phyloP scores from a whole-genome alignment of 768 basidiomycete genomes.

The Pleurotus djamor region DNA sequence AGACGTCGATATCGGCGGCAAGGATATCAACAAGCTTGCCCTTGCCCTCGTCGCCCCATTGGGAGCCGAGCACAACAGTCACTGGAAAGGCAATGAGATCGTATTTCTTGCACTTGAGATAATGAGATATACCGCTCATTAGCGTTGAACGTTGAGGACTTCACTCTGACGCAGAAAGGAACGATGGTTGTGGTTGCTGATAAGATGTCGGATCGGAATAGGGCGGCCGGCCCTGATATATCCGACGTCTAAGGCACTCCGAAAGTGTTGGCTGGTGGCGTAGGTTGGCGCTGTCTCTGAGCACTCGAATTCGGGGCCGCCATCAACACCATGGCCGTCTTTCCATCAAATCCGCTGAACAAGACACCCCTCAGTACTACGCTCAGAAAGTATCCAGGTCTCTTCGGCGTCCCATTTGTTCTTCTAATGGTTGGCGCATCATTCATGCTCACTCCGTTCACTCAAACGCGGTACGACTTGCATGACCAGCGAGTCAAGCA shows the following conservation, averaged over 20 bases:
- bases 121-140: not conserved
- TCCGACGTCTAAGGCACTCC: no score
- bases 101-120: not conserved
- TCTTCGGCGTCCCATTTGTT: conserved; percentile 89
- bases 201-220: no score
- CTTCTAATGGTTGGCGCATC: conserved; percentile 83
- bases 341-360: conserved; percentile 46
- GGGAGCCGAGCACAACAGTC: conserved; percentile 80
- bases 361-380: conserved; percentile 34
- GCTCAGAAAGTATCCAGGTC: conserved; percentile 58
- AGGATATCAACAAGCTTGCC: conserved; percentile 98
- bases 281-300: not conserved
- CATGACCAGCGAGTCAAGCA: conserved; percentile 78
- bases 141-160: no score
- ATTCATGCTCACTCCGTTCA: conserved; percentile 79
- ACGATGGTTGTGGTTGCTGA: no score
- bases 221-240: no score
- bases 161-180: no score
- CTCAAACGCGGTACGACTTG: conserved; percentile 89
- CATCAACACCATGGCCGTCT: conserved; percentile 43
- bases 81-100: conserved; percentile 20
- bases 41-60: conserved; percentile 94
- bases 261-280: no score
- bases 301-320: not conserved
- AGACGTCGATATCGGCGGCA: conserved; percentile 85